These are phyloP conservation scores for Lipomyces lipofer DNA, from an alignment of 805 yeast genomes.

Conservation along the genomic window DNA sequence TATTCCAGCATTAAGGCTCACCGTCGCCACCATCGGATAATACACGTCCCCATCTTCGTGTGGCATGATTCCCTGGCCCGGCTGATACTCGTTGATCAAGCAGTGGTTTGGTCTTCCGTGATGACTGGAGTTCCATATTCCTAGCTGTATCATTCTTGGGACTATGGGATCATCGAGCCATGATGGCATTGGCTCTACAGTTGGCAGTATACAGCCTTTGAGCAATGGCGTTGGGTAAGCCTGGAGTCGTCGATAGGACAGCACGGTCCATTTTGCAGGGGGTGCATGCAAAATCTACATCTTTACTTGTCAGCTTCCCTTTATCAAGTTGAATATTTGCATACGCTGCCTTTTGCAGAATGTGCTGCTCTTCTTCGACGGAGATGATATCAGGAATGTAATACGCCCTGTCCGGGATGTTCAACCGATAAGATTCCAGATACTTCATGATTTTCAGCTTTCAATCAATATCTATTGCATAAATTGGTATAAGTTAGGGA, in stretches of 20 bases:
- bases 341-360: background rate
- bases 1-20: slow-evolving; percentile 20
- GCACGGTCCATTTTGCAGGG: slow-evolving; percentile 18
- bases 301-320: background rate
- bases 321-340: background rate
- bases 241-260: slow-evolving; percentile 27
- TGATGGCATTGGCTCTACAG: slow-evolving; percentile 14
- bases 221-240: slow-evolving; percentile 26
- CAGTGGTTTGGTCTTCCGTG: slow-evolving; percentile 26
- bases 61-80: slow-evolving; percentile 31
- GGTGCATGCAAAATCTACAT: slow-evolving; percentile 18
- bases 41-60: slow-evolving; percentile 31
- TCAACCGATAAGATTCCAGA: slow-evolving; percentile 11
- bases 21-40: slow-evolving; percentile 30
- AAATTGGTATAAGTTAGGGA: too few relatives aligned
- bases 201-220: slow-evolving; percentile 20
- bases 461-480: too few relatives aligned
- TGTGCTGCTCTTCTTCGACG: slow-evolving; percentile 12
- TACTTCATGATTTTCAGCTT: slow-evolving; percentile 2
- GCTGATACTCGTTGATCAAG: slow-evolving; percentile 23
- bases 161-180: slow-evolving; percentile 23
- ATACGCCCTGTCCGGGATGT: slow-evolving; percentile 14
- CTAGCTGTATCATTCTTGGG: slow-evolving; percentile 14
- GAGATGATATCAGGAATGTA: slow-evolving; percentile 24
- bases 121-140: slow-evolving; percentile 22